Evolutionary conservation across 2,329 filamentous ascomycete genomes (phyloP).

Genomic region (Aspergillus glaucus): DNA sequence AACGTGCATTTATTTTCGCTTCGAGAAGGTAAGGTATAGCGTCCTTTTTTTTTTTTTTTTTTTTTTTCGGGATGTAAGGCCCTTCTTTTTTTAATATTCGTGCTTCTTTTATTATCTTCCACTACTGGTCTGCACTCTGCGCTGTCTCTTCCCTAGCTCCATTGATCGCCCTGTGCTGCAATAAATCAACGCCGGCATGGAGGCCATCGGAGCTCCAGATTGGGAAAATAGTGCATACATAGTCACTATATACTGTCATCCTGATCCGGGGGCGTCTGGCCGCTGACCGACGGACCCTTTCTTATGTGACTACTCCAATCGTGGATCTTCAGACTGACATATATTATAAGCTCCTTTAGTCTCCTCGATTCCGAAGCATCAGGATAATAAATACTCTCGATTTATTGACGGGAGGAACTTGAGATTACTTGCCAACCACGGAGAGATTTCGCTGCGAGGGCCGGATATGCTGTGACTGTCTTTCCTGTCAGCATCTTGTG

Average conservation of each 20-base stretch:
- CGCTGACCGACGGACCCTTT: constrained; percentile 30
- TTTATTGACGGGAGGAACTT: not conserved
- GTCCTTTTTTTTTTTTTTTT: not conserved
- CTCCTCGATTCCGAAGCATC: constrained; percentile 7
- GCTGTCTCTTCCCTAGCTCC: constrained; percentile 20
- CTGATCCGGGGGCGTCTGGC: constrained; percentile 27
- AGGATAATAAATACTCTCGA: not conserved
- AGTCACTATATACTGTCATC: constrained; percentile 19
- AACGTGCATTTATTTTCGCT: not conserved
- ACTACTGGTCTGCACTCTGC: constrained; percentile 12
- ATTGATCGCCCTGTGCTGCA: constrained; percentile 34
- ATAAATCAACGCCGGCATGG: constrained; percentile 27
- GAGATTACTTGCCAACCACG: not conserved
- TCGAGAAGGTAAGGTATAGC: constrained; percentile 14
- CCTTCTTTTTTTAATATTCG: constrained; percentile 5
- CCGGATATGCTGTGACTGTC: constrained; percentile 1
- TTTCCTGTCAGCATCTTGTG: not conserved
- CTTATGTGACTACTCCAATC: constrained; percentile 34
- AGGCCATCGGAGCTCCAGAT: constrained; percentile 28
- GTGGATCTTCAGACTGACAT: constrained; percentile 19
- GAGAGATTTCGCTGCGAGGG: not conserved
- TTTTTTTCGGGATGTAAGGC: not conserved
- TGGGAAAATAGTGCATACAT: constrained; percentile 17
- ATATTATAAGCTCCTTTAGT: constrained; percentile 29
- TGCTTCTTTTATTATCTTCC: constrained; percentile 9